A percentile compares a stretch with the other conserved stretches of the same genome.
phyloP scores from a whole-genome alignment of 768 basidiomycete species.

The Panellus pusillus region DNA sequence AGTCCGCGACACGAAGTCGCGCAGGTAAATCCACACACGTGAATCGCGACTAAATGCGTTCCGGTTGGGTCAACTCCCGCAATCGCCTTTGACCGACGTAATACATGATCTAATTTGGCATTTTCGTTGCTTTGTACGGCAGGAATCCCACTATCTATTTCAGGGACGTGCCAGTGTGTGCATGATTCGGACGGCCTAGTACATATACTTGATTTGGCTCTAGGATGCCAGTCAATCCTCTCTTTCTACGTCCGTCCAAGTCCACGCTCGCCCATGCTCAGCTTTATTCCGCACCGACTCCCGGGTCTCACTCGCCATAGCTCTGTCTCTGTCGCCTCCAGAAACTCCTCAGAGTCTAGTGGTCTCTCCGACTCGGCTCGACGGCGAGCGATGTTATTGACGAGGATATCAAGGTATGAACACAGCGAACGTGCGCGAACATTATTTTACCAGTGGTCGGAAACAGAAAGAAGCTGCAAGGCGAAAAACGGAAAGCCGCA shows the following conservation, averaged over 20 bases:
- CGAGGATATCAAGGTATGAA: constrained; percentile 40
- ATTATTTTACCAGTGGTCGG: not conserved
- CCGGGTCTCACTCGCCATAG: constrained; percentile 6
- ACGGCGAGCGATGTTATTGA: constrained; percentile 43
- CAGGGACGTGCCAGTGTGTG: constrained; percentile 4
- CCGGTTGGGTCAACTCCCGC: constrained; percentile 8
- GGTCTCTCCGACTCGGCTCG: constrained; percentile 26
- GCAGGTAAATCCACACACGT: constrained; percentile 14
- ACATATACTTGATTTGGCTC: not conserved
- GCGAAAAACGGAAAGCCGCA: constrained; percentile 44
- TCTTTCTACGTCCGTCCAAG: not conserved
- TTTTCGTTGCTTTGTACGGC: constrained; percentile 20
- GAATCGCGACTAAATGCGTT: constrained; percentile 2
- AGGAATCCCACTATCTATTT: constrained; percentile 12
- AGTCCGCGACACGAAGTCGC: too few species aligned
- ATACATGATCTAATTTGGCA: constrained; percentile 9
- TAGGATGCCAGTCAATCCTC: not conserved
- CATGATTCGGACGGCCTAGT: constrained; percentile 11
- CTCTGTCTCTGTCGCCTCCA: constrained; percentile 1
- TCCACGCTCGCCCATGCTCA: constrained; percentile 1
- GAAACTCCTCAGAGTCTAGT: constrained; percentile 6
- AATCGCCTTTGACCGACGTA: constrained; percentile 16
- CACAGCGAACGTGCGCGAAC: not conserved
- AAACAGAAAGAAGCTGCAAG: constrained; percentile 49
- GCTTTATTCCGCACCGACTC: constrained; percentile 1